Conservation (phyloP, 345 rosid genomes). For the Stellera chamaejasme region DNA sequence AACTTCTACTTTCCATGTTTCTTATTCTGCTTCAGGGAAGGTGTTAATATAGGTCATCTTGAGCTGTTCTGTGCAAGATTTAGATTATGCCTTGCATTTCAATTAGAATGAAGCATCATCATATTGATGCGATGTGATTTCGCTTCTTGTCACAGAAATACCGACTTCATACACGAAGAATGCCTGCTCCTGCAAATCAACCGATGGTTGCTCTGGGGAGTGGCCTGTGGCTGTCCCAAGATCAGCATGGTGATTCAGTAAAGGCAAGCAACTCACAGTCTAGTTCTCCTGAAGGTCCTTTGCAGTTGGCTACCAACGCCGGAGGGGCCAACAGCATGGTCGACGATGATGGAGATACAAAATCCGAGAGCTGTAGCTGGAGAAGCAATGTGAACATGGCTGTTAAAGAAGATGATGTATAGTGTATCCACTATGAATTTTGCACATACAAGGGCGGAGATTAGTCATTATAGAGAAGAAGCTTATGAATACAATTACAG, state of each 20-base stretch:
- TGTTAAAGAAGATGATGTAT: conserved; percentile 31
- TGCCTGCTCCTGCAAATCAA: conserved; percentile 25
- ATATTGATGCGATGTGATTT: conserved; percentile 13
- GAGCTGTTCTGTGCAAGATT: no score
- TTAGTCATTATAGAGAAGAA: conserved; percentile 28
- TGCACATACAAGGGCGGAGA: conserved; percentile 44
- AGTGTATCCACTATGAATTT: conserved; percentile 33
- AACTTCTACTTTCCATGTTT: neutral
- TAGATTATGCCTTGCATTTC: neutral
- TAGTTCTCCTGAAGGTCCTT: conserved; percentile 68
- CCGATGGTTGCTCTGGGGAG: conserved; percentile 41
- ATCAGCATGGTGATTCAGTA: conserved; percentile 34
- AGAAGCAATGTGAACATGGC: conserved; percentile 29
- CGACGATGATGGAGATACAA: conserved; percentile 54
- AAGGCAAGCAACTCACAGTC: conserved; percentile 46
- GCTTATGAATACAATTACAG: conserved; percentile 25
- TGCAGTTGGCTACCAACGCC: conserved; percentile 44
- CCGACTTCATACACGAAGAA: conserved; percentile 53
- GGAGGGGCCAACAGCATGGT: conserved; percentile 52
- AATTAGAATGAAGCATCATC: conserved; percentile 9
- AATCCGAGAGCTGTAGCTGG: conserved; percentile 58
- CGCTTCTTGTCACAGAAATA: conserved; percentile 48
- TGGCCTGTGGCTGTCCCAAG: conserved; percentile 42
- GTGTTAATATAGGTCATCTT: no score
- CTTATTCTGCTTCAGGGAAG: no score